Conservation (phyloP, 495 filamentous ascomycete genomes). For the Penicillium goetzii region DNA sequence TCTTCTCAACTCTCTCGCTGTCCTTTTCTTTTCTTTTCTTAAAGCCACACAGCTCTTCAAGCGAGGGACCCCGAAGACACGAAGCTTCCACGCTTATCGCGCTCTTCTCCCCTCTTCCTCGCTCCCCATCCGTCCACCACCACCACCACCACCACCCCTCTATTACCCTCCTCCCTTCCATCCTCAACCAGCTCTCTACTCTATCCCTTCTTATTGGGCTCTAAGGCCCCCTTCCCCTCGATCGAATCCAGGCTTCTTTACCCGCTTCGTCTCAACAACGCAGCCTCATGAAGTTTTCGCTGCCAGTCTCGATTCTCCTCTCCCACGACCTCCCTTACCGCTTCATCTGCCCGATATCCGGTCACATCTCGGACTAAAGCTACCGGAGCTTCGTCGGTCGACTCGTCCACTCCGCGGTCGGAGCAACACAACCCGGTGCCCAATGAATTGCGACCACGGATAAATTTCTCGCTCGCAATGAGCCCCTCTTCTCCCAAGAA, state of each 20-base stretch:
- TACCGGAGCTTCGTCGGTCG: constrained; percentile 11
- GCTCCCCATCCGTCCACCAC: neutral
- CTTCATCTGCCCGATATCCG: constrained; percentile 21
- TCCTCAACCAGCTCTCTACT: constrained; percentile 9
- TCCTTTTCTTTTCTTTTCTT: constrained; percentile 5
- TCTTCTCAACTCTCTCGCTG: neutral
- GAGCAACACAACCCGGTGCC: constrained; percentile 24
- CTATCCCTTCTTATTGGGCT: constrained; percentile 29
- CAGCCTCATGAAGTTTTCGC: constrained; percentile 27
- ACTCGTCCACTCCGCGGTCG: constrained; percentile 2
- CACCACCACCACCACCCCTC: neutral
- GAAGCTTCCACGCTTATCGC: constrained; percentile 5
- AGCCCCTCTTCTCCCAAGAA: constrained; percentile 50
- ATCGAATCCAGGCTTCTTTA: neutral
- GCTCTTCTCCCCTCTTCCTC: constrained; percentile 3
- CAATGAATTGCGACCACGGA: constrained; percentile 49
- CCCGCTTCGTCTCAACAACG: neutral
- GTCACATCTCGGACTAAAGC: constrained; percentile 8
- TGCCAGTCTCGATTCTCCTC: constrained; percentile 15
- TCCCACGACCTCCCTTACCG: constrained; percentile 23
- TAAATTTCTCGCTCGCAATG: constrained; percentile 50
- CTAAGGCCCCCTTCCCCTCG: constrained; percentile 19
- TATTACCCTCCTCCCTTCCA: constrained; percentile 4
- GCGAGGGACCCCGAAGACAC: neutral
- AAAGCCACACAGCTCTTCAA: neutral